Base-by-base conservation (phyloP, 306 rosid species). In the Acmispon strigosus region DNA sequence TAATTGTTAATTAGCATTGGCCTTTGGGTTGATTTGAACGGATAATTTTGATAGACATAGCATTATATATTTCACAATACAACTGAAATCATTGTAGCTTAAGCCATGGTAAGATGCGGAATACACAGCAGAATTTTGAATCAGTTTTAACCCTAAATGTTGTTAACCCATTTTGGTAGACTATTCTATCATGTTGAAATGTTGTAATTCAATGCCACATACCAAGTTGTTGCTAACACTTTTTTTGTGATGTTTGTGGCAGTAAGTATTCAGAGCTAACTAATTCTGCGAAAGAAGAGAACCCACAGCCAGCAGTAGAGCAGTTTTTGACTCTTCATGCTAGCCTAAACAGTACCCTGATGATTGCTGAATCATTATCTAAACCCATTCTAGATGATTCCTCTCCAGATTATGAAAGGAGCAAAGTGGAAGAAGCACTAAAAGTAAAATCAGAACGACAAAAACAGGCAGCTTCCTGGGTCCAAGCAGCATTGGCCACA, bases 261-360 rank as follows among this genome's bases (percentile, higher is more conserved):
- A 95, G 99, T 73, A 72, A 76, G 24, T 91, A 87, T 84, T 89
- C 96, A 0, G 97, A 87, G 81, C 77, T 91, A 76, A 85, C 78
- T 56, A 76, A 37, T 57, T 84, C 96, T 53, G 96, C 99, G 6
- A 91, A 89, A 78, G 99, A 95, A 68, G 90, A 91, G 15, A 83
- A 86, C 80, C 99, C 99, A 11, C 96, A 89, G 87, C 96, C 92
- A 20, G 89, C 91, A 51, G 92, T 95, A 4, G 97, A 91, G 83
- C 92, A 87, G 83, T 95, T 87, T 84, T 69, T 95, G 83, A 72
- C 81, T 34, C 96, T 95, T 70, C 90, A 87, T 76, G 81, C 93
- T 8, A 89, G 69, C 78, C 80, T 95, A 72, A 91, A 73, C 82
- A 84, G 76, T 66, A 88, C 90, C 45, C 80, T 78, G 10, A 64